These are phyloP conservation scores for Coemansia sp. DNA, from an alignment of 192 early-diverging fungal genomes.

Conservation along the genomic window DNA sequence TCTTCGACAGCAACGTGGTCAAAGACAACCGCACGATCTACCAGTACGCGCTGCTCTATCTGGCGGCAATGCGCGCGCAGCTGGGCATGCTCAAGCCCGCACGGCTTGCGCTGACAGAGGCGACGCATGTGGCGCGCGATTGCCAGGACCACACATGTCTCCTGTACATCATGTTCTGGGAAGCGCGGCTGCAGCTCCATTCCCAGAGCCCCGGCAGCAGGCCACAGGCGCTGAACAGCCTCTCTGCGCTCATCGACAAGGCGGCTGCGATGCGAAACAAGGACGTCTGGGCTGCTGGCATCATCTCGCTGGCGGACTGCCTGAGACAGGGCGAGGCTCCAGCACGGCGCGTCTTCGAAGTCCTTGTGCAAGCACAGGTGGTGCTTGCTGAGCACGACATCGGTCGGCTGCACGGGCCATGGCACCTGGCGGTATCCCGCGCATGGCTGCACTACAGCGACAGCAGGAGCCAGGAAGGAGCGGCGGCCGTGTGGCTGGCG, in stretches of 20 bases:
- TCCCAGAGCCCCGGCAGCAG: not conserved
- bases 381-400: slow-evolving; percentile 26
- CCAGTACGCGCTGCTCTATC: slow-evolving; percentile 42
- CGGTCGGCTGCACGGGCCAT: slow-evolving; percentile 9
- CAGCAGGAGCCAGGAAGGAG: not conserved
- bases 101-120: slow-evolving; percentile 32
- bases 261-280: slow-evolving; percentile 17
- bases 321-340: slow-evolving; percentile 1
- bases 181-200: slow-evolving; percentile 19
- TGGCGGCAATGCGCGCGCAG: slow-evolving; percentile 40
- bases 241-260: slow-evolving; percentile 26
- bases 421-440: slow-evolving; percentile 17
- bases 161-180: slow-evolving; percentile 34
- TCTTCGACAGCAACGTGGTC: slow-evolving; percentile 40
- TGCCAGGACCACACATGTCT: slow-evolving; percentile 42
- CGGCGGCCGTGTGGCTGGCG: slow-evolving; percentile 8
- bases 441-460: slow-evolving; percentile 25
- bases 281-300: slow-evolving; percentile 17
- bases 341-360: slow-evolving; percentile 13
- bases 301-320: slow-evolving; percentile 23
- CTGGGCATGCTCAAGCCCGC: slow-evolving; percentile 27
- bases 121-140: slow-evolving; percentile 47
- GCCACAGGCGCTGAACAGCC: not conserved
- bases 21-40: slow-evolving; percentile 18
- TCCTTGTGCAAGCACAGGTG: slow-evolving; percentile 14